Evolutionary conservation across 371 early-diverging fungal genomes (phyloP).

Genomic region (Lichtheimia ramosa): DNA sequence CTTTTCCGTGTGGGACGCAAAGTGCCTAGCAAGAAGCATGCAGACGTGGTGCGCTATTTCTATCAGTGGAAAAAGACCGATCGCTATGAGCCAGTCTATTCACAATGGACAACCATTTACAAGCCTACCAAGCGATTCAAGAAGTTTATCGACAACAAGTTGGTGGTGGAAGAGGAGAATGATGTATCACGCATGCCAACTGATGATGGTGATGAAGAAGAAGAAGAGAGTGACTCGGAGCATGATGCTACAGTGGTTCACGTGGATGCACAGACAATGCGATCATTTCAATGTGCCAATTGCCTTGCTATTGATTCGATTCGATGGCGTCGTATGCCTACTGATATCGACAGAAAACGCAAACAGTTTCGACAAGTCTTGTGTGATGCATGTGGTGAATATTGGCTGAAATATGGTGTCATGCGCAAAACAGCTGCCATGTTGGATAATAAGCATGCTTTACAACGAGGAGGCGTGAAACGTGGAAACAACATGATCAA

Average conservation of each 20-base stretch:
- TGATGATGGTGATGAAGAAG: neutral
- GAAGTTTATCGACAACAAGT: neutral
- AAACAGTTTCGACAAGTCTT: conserved; percentile 48
- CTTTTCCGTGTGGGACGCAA: conserved; percentile 59
- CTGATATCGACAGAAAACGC: conserved; percentile 50
- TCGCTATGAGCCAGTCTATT: conserved; percentile 68
- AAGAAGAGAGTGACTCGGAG: conserved; percentile 17
- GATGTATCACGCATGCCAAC: neutral
- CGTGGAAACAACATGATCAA: neutral
- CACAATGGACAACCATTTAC: conserved; percentile 68
- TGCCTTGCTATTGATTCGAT: conserved; percentile 53
- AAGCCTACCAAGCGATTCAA: conserved; percentile 62
- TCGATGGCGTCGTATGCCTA: conserved; percentile 54
- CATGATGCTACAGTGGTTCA: conserved; percentile 37
- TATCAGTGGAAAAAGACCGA: conserved; percentile 77
- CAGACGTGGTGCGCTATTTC: conserved; percentile 67
- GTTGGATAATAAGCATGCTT: neutral
- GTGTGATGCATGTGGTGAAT: conserved; percentile 70
- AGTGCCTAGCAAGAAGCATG: conserved; percentile 58
- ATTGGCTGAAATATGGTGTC: conserved; percentile 75
- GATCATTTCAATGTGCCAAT: conserved; percentile 55
- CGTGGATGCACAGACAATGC: conserved; percentile 10
- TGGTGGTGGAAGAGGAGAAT: conserved; percentile 8
- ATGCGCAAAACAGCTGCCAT: conserved; percentile 32
- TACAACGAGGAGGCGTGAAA: too few species aligned